Percentiles rank a stretch among this genome's conserved stretches.
These are phyloP conservation scores for Berkeleyomyces basicola DNA, from an alignment of 2,329 filamentous ascomycete species.

Conservation along the genomic window DNA sequence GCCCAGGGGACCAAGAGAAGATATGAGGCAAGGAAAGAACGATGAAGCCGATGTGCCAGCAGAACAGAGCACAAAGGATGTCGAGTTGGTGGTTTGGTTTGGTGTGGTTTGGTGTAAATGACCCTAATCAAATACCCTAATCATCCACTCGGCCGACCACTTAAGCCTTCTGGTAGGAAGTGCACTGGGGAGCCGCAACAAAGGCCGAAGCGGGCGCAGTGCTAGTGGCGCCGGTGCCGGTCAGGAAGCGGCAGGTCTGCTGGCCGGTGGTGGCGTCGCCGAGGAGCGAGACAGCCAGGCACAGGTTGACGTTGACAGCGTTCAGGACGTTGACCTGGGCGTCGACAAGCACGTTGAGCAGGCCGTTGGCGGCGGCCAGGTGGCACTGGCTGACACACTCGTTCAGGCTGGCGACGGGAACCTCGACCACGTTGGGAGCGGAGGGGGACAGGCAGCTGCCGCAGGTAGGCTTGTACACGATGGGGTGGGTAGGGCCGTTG, in stretches of 20 bases:
- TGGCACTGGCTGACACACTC: slow-evolving; percentile 13
- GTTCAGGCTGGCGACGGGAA: slow-evolving; percentile 1
- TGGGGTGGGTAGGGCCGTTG: slow-evolving; percentile 37
- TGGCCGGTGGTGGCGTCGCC: background rate
- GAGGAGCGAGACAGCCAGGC: slow-evolving; percentile 12
- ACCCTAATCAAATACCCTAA: background rate
- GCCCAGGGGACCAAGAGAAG: background rate
- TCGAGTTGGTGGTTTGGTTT: background rate
- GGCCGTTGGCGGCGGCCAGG: slow-evolving; percentile 8
- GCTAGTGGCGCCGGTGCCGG: slow-evolving; percentile 4
- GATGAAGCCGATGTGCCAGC: background rate
- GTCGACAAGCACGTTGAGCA: slow-evolving; percentile 5
- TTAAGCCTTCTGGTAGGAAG: slow-evolving; percentile 7
- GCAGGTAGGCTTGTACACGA: slow-evolving; percentile 37
- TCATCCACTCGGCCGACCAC: background rate
- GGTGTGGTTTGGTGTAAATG: too few species aligned
- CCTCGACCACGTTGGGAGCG: slow-evolving; percentile 4
- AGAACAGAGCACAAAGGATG: background rate
- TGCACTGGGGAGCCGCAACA: background rate
- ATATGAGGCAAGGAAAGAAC: background rate
- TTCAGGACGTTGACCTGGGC: slow-evolving; percentile 16
- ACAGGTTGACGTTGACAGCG: slow-evolving; percentile 15
- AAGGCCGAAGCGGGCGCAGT: background rate
- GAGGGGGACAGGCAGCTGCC: slow-evolving; percentile 11
- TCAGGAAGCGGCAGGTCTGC: slow-evolving; percentile 11